Evolutionary conservation across 495 filamentous ascomycete genomes (phyloP).

Genomic region (Annulohypoxylon maeteangense): DNA sequence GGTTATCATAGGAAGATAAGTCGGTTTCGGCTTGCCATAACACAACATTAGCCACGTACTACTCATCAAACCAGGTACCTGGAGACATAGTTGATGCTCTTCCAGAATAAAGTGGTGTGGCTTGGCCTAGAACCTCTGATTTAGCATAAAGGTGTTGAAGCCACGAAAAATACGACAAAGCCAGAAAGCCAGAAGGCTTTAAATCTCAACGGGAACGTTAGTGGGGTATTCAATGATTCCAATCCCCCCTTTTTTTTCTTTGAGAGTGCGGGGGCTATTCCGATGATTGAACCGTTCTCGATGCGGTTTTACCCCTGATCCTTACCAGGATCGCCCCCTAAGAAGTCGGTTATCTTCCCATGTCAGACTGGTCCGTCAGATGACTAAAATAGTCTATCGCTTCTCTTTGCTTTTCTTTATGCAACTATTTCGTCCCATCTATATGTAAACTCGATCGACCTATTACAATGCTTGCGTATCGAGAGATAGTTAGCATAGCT

Average conservation of each 20-base stretch:
- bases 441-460: background rate
- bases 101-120: conserved; percentile 18
- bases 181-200: background rate
- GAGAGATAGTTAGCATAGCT: conserved; percentile 2
- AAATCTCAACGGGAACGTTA: conserved; percentile 18
- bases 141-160: conserved; percentile 19
- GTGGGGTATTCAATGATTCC: conserved; percentile 4
- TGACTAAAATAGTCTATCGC: conserved; percentile 28
- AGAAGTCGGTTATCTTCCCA: conserved; percentile 43
- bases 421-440: conserved; percentile 8
- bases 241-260: conserved; percentile 32
- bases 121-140: conserved; percentile 16
- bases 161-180: conserved; percentile 5
- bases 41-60: conserved; percentile 16
- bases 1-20: background rate
- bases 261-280: conserved; percentile 38
- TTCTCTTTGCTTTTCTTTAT: conserved; percentile 22
- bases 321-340: conserved; percentile 40
- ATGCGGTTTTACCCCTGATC: conserved; percentile 40
- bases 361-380: conserved; percentile 31
- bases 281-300: conserved; percentile 24
- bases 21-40: conserved; percentile 7
- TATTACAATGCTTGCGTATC: conserved; percentile 2
- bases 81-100: conserved; percentile 17
- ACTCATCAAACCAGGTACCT: conserved; percentile 9